phyloP scores from a whole-genome alignment of 176 grass and related monocot species.

The Poa pratensis region DNA sequence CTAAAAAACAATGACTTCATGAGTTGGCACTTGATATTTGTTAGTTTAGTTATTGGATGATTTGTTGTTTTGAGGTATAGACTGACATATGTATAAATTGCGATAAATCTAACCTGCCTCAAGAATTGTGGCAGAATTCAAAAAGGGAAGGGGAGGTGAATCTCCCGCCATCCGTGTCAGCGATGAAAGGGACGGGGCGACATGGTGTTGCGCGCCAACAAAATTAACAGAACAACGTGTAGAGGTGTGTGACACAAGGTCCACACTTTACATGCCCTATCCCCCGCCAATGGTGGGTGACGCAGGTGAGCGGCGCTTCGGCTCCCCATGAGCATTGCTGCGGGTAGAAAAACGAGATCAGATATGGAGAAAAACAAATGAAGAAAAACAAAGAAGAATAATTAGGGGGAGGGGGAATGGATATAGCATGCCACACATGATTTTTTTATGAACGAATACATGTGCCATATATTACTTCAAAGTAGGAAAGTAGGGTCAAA shows the following conservation, averaged over 20 bases:
- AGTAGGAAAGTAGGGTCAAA: not conserved
- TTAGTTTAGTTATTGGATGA: not conserved
- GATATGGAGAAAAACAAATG: not conserved
- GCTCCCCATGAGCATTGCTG: not conserved
- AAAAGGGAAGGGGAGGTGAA: not conserved
- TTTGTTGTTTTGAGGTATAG: not conserved
- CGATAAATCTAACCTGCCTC: not conserved
- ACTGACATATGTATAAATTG: not conserved
- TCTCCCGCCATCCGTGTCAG: not conserved
- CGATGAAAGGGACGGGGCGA: rapidly evolving
- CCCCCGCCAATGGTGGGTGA: not conserved
- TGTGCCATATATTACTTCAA: not conserved
- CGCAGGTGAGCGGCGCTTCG: not conserved
- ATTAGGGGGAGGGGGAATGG: not conserved
- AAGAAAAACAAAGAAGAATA: not conserved
- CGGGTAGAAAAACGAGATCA: not conserved
- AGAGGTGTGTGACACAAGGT: not conserved
- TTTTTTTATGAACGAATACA: not conserved
- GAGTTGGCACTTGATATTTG: not conserved
- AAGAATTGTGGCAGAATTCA: not conserved
- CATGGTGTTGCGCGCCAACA: not conserved
- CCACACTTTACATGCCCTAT: not conserved
- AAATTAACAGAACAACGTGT: not conserved
- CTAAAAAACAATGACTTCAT: not conserved
- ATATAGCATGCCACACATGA: not conserved